Evolutionary conservation across 345 rosid genomes (phyloP).

Genomic region (Nasturtium officinale): DNA sequence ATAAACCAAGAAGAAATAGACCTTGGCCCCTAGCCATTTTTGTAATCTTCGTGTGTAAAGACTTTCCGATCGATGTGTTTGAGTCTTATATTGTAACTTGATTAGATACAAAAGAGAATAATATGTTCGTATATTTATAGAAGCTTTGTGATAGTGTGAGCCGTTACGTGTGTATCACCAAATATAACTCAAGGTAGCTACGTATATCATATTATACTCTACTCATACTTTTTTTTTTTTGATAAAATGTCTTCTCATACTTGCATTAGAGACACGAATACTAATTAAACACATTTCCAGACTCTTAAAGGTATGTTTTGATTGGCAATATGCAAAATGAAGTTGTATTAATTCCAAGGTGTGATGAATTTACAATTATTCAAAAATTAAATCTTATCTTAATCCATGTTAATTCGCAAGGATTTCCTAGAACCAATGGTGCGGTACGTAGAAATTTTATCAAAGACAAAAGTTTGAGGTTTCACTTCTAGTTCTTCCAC

Average conservation of each 20-base stretch:
- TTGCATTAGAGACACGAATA: background rate
- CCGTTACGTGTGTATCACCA: constrained; percentile 37
- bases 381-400: background rate
- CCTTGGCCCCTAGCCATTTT: background rate
- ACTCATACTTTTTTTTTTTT: background rate
- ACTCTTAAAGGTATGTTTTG: background rate
- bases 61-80: background rate
- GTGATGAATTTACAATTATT: background rate
- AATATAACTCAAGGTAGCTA: background rate
- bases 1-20: background rate
- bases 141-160: constrained; percentile 26
- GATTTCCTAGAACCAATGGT: background rate
- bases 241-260: too few relatives aligned
- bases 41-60: background rate
- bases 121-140: constrained; percentile 40
- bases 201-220: constrained; percentile 12
- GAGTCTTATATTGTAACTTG: constrained; percentile 5
- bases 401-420: background rate
- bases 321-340: constrained; percentile 7
- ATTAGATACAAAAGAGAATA: constrained; percentile 12
- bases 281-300: constrained; percentile 1
- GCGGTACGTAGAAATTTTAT: background rate
- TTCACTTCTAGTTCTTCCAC: background rate
- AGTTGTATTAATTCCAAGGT: background rate
- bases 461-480: background rate